phyloP scores from a whole-genome alignment of 129 eudicot genomes.

The Gnaphalium uliginosum region DNA sequence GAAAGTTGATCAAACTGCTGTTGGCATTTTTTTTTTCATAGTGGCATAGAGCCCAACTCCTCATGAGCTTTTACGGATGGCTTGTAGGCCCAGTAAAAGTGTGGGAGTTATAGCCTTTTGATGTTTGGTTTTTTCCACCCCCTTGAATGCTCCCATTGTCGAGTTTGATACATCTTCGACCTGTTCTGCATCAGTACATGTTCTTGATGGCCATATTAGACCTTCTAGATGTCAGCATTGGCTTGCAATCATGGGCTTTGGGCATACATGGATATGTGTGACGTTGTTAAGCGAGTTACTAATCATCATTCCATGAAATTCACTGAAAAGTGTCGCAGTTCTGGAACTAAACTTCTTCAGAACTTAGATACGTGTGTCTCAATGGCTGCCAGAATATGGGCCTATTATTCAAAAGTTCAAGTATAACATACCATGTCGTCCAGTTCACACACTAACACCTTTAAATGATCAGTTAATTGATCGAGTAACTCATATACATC shows the following conservation, averaged over 20 bases:
- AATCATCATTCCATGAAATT: neutral
- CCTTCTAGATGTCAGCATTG: neutral
- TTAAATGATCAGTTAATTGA: slow-evolving; percentile 21
- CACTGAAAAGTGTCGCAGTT: neutral
- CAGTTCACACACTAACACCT: slow-evolving; percentile 10
- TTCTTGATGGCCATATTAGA: neutral
- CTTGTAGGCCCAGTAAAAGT: too few relatives aligned
- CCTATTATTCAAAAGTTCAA: neutral
- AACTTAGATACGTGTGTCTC: neutral
- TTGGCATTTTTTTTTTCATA: too few relatives aligned
- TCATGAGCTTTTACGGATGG: neutral
- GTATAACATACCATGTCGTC: neutral
- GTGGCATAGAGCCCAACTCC: too few relatives aligned
- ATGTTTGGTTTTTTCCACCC: neutral
- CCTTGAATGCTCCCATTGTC: neutral
- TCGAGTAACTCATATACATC: slow-evolving; percentile 25
- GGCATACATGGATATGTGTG: neutral
- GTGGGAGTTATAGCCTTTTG: neutral
- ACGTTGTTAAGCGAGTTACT: neutral
- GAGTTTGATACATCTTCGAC: neutral
- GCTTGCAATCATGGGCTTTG: neutral
- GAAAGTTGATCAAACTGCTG: too few relatives aligned
- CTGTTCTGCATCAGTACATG: neutral
- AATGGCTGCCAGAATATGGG: neutral
- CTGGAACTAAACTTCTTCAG: neutral